Base-by-base conservation (phyloP, 1,139 yeast genomes). In the Sugiyamaella castrensis region DNA sequence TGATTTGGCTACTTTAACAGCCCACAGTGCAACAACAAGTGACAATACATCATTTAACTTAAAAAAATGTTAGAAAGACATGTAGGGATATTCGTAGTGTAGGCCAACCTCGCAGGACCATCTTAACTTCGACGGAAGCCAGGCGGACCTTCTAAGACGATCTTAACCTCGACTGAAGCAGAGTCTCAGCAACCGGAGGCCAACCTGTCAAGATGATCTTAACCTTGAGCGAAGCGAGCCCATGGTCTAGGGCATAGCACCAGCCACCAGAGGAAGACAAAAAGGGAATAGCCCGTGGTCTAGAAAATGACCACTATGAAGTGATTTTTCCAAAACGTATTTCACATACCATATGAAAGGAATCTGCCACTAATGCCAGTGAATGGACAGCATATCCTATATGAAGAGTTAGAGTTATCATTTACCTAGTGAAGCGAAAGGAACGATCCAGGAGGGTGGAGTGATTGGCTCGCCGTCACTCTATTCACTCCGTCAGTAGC, bases 1-100 rank as follows among this genome's bases (percentile, higher is more conserved):
- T 44, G 80, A 82, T 62, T 85, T 85, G 52, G 96, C 89, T 24
- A 89, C 96, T 56, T 80, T 79, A 26, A 92, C 98, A 0, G 98
- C 98, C 98, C 98, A 92, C 34, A 91, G 73, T 0, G 98, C 98
- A 48, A 92, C 92, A 24, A 91, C 60, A 42, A 92, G 73, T 1
- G 98, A 88, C 51, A 92, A 82, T 51, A 92, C 87, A 70, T 92
- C 98, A 69, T 92, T 92, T 57, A 92, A 75, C 67, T 59, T 30
- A 16, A 26, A 16, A 32, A 40, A 40, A 26, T 26, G 30, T 33
- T 33, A 33, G 37, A 33, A 11, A 13, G 13, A 7, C 12, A n/a
- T 11, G 9, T 29, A 9, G 31, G 31, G 31, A 11, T 29, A 29
- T n/a, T n/a, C n/a, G n/a, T n/a, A n/a, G n/a, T n/a, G n/a, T n/a